phyloP scores from a whole-genome alignment of 2,329 filamentous ascomycete species.

The Pseudogymnoascus sp. region DNA sequence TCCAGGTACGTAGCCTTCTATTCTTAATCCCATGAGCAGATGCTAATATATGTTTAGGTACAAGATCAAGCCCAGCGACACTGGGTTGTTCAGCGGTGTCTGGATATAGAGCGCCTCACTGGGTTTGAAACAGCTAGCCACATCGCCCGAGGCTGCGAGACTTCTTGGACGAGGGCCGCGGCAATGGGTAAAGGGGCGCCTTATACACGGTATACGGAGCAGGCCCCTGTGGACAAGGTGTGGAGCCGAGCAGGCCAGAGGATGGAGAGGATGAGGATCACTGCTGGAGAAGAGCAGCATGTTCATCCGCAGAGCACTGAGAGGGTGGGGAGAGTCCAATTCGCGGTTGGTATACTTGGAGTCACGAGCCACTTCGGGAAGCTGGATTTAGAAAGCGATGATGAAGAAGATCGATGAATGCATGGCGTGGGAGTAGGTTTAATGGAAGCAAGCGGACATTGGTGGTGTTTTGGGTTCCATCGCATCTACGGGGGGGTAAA shows the following conservation, averaged over 20 bases:
- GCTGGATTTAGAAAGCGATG: conserved; percentile 46
- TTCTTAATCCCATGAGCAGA: not conserved
- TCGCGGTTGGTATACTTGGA: conserved; percentile 70
- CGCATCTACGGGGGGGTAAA: not conserved
- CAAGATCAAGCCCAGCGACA: conserved; percentile 63
- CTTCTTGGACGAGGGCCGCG: conserved; percentile 70
- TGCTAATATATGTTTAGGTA: conserved; percentile 45
- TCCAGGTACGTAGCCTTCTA: conserved; percentile 47
- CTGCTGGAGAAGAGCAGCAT: conserved; percentile 37
- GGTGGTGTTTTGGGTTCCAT: not conserved
- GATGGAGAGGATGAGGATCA: conserved; percentile 37
- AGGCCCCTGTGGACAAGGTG: conserved; percentile 31
- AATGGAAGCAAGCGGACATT: not conserved
- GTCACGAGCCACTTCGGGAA: conserved; percentile 69
- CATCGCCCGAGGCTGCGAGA: conserved; percentile 79
- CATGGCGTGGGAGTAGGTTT: not conserved
- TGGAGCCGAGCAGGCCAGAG: conserved; percentile 43
- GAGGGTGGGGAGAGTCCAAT: conserved; percentile 57
- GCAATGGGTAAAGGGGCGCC: conserved; percentile 68
- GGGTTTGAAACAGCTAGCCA: conserved; percentile 81
- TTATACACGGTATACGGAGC: conserved; percentile 49
- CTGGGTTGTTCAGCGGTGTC: conserved; percentile 69
- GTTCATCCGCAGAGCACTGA: conserved; percentile 34
- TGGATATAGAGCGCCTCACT: conserved; percentile 69
- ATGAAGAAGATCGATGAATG: not conserved